phyloP scores from a whole-genome alignment of 2,329 filamentous ascomycete genomes.

The Sporothrix euskadiensis region DNA sequence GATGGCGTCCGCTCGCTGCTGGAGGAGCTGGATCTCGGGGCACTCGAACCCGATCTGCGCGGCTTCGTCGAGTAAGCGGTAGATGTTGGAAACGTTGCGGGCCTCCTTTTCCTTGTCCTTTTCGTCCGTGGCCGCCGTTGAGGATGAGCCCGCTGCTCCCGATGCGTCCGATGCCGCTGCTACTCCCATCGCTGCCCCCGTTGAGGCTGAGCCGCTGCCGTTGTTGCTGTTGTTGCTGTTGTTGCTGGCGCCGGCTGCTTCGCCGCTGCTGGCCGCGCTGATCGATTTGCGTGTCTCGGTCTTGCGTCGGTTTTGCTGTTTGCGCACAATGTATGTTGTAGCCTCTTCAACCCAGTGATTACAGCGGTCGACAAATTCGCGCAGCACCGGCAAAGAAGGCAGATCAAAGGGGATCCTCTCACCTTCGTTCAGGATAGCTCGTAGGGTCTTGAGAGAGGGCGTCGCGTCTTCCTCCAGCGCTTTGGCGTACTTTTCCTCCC shows the following conservation, averaged over 20 bases:
- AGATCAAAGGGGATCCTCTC: slow-evolving; percentile 94
- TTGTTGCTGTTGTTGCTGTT: not conserved
- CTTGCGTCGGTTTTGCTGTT: slow-evolving; percentile 95
- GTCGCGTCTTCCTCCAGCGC: slow-evolving; percentile 79
- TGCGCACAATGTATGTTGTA: slow-evolving; percentile 91
- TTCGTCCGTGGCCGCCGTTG: slow-evolving; percentile 47
- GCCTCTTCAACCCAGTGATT: slow-evolving; percentile 98
- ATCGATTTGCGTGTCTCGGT: slow-evolving; percentile 76
- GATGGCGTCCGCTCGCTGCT: slow-evolving; percentile 82
- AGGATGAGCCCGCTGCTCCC: slow-evolving; percentile 45
- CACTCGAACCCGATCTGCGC: slow-evolving; percentile 90
- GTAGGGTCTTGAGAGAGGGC: slow-evolving; percentile 82
- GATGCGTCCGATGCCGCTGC: slow-evolving; percentile 54
- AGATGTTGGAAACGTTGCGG: slow-evolving; percentile 85
- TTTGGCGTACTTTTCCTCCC: slow-evolving; percentile 87
- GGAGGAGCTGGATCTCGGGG: slow-evolving; percentile 81
- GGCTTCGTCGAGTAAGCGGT: slow-evolving; percentile 78
- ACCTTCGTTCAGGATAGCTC: slow-evolving; percentile 83
- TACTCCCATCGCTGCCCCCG: slow-evolving; percentile 73
- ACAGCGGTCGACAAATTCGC: slow-evolving; percentile 90
- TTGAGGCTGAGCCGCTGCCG: not conserved
- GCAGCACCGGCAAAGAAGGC: slow-evolving; percentile 76
- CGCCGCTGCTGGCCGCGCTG: slow-evolving; percentile 46
- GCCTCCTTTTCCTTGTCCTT: slow-evolving; percentile 65
- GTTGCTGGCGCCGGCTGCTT: not conserved